phyloP scores from a whole-genome alignment of 306 rosid genomes.

The Fragaria iinumae region DNA sequence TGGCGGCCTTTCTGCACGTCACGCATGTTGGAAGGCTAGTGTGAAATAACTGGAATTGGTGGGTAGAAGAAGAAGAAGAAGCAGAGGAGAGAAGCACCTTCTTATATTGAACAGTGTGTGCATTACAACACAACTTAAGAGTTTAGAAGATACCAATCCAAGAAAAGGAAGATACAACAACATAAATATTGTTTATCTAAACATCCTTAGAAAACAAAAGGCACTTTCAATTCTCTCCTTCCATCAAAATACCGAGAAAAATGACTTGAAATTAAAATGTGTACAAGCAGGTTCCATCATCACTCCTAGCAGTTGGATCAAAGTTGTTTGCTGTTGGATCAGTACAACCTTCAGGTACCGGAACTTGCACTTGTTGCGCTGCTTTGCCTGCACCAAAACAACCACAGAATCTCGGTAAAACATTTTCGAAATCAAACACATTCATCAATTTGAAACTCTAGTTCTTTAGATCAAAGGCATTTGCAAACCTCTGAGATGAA shows the following conservation, averaged over 20 bases:
- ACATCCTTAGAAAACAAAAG: slow-evolving; percentile 18
- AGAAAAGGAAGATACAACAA: slow-evolving; percentile 26
- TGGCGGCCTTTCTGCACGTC: too few relatives aligned
- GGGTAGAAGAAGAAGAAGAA: slow-evolving; percentile 8
- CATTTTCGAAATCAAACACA: background rate
- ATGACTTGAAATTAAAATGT: slow-evolving; percentile 29
- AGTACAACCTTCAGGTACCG: slow-evolving; percentile 69
- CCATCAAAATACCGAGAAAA: slow-evolving; percentile 26
- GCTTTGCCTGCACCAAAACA: slow-evolving; percentile 59
- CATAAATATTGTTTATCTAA: slow-evolving; percentile 15
- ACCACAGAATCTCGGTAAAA: background rate
- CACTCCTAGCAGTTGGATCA: slow-evolving; percentile 85
- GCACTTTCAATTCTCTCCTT: slow-evolving; percentile 12
- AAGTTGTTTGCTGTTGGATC: slow-evolving; percentile 63
- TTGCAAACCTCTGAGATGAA: slow-evolving; percentile 42
- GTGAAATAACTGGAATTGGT: background rate
- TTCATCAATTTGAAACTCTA: background rate
- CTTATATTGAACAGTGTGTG: background rate
- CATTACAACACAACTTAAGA: slow-evolving; percentile 31
- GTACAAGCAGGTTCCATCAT: slow-evolving; percentile 68
- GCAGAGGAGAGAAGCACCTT: background rate
- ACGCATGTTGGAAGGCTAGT: too few relatives aligned
- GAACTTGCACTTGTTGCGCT: slow-evolving; percentile 62
- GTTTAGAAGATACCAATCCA: slow-evolving; percentile 32
- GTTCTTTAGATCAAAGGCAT: background rate